Conservation (phyloP, 495 filamentous ascomycete genomes). For the Tuber calosporum region DNA sequence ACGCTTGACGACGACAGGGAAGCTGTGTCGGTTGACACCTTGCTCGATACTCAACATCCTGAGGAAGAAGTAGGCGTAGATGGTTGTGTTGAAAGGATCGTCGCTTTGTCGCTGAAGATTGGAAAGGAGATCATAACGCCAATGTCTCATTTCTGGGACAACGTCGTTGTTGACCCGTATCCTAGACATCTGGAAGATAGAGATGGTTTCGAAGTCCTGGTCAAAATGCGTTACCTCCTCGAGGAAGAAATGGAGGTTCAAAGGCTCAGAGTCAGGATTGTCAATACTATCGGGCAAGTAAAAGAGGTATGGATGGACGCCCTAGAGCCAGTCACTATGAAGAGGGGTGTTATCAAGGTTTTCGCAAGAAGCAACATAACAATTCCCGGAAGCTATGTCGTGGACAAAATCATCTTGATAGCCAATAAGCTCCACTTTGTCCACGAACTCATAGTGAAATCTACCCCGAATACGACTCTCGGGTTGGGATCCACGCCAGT, state of each 20-base stretch:
- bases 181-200: conserved; percentile 61
- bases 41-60: conserved; percentile 37
- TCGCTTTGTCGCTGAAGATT: conserved; percentile 56
- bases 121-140: conserved; percentile 60
- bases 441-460: conserved; percentile 49
- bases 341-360: conserved; percentile 49
- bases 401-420: conserved; percentile 63
- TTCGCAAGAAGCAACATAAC: conserved; percentile 48
- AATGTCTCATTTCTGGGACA: conserved; percentile 64
- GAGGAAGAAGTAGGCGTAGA: conserved; percentile 53
- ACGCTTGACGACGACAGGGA: conserved; percentile 10
- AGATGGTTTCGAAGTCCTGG: conserved; percentile 69
- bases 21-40: conserved; percentile 5
- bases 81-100: conserved; percentile 59
- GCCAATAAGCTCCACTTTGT: conserved; percentile 63
- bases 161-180: conserved; percentile 60
- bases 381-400: conserved; percentile 66
- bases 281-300: conserved; percentile 46
- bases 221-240: conserved; percentile 66
- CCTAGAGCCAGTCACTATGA: conserved; percentile 45
- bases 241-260: conserved; percentile 62
- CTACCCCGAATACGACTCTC: conserved; percentile 22
- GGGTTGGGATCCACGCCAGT: conserved; percentile 42
- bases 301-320: conserved; percentile 62
- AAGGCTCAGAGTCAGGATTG: conserved; percentile 59